Percentiles rank a stretch among this genome's conserved stretches.
These are phyloP conservation scores for Candida maltosa DNA, from an alignment of 805 yeast genomes.

Conservation along the genomic window DNA sequence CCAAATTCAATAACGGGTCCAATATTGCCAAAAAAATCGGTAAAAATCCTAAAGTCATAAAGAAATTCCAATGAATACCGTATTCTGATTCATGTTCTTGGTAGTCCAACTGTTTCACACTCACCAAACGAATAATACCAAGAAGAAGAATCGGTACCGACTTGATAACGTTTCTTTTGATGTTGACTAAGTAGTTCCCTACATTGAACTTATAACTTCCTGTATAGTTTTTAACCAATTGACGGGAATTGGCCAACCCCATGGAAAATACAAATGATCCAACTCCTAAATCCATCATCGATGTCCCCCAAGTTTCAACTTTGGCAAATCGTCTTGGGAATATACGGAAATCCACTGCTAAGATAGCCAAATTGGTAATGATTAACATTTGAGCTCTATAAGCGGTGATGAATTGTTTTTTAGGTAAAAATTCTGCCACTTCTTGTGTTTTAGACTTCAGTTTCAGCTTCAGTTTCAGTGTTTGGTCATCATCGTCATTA, in stretches of 20 bases:
- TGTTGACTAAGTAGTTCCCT: conserved; percentile 15
- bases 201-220: conserved; percentile 25
- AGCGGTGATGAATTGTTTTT: conserved; percentile 71
- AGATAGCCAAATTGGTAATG: conserved; percentile 79
- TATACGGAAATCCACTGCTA: conserved; percentile 86
- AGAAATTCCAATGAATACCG: conserved; percentile 97
- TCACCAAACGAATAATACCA: conserved; percentile 69
- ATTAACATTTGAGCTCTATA: conserved; percentile 89
- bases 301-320: conserved; percentile 98
- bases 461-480: no score
- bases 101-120: conserved; percentile 80
- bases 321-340: conserved; percentile 95
- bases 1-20: conserved; percentile 46
- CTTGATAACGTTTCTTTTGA: conserved; percentile 44
- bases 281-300: conserved; percentile 95
- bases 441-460: conserved; percentile 1
- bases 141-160: conserved; percentile 64
- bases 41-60: conserved; percentile 80
- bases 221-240: conserved; percentile 40
- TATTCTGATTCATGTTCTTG: conserved; percentile 96
- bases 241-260: conserved; percentile 83
- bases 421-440: conserved; percentile 43
- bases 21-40: conserved; percentile 68
- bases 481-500: no score
- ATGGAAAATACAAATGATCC: conserved; percentile 96